phyloP scores from a whole-genome alignment of 495 filamentous ascomycete species.

The Penicillium flavigenum region DNA sequence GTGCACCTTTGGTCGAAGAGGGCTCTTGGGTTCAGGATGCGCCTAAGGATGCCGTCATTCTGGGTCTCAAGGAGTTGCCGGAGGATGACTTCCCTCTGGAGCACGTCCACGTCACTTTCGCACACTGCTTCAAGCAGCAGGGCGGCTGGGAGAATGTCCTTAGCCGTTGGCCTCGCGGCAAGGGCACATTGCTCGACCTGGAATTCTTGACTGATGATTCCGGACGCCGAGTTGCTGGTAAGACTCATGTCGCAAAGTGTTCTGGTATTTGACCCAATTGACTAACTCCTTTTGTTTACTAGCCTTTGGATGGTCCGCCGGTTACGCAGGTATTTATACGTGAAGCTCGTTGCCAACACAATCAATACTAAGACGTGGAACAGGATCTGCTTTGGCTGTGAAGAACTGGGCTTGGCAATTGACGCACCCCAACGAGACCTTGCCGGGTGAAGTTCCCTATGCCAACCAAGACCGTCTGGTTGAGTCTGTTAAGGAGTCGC shows the following conservation, averaged over 20 bases:
- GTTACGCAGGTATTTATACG: constrained; percentile 62
- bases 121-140: constrained; percentile 83
- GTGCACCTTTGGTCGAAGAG: constrained; percentile 75
- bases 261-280: constrained; percentile 33
- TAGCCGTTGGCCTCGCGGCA: constrained; percentile 75
- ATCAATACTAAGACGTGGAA: constrained; percentile 10
- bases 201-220: constrained; percentile 83
- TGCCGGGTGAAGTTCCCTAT: constrained; percentile 71
- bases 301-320: constrained; percentile 74
- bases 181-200: constrained; percentile 81
- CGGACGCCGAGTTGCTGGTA: constrained; percentile 74
- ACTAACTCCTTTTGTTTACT: constrained; percentile 13
- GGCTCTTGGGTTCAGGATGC: constrained; percentile 74
- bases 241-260: constrained; percentile 4
- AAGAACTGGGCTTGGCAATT: constrained; percentile 90
- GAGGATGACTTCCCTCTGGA: constrained; percentile 85
- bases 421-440: constrained; percentile 60
- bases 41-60: constrained; percentile 76
- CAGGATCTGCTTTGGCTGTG: constrained; percentile 68
- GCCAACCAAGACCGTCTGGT: constrained; percentile 74
- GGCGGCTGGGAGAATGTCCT: constrained; percentile 81
- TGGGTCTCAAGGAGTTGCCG: constrained; percentile 92
- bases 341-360: background rate
- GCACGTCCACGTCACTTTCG: constrained; percentile 86
- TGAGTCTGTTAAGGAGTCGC: constrained; percentile 65